Evolutionary conservation across 148 eudicot species (phyloP).

Genomic region (Amaranthus palmeri): DNA sequence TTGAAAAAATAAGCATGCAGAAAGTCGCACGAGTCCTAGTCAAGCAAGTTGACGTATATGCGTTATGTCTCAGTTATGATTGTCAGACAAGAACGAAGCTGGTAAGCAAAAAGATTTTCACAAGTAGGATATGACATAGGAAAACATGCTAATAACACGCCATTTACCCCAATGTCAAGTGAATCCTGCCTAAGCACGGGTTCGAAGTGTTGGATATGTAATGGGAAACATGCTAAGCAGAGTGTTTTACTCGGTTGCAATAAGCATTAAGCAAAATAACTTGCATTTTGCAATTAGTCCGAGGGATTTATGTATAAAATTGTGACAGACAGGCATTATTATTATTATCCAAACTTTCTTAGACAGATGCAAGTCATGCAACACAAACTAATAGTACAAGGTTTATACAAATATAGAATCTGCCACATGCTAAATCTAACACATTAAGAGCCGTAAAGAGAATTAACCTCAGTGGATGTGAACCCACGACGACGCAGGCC

Average conservation of each 20-base stretch:
- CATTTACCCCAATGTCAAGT: no score
- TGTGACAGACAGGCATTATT: no score
- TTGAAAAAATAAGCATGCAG: background rate
- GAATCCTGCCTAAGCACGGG: no score
- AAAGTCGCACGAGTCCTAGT: background rate
- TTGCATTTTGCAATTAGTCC: background rate
- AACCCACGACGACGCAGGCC: slow-evolving; percentile 81
- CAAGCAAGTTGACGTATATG: background rate
- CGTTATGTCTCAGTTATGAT: background rate
- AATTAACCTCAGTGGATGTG: slow-evolving; percentile 63
- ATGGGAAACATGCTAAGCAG: no score
- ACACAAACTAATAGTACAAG: background rate
- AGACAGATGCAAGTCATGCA: background rate
- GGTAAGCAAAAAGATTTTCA: background rate
- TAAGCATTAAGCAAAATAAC: background rate
- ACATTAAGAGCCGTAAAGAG: slow-evolving; percentile 6
- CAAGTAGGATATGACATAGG: background rate
- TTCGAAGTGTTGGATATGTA: no score
- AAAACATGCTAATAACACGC: background rate
- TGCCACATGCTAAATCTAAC: background rate
- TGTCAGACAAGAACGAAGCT: background rate
- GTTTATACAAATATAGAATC: no score
- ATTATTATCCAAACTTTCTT: no score
- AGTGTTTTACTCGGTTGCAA: no score
- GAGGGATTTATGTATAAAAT: background rate